phyloP scores from a whole-genome alignment of 371 early-diverging fungal genomes.

The Mucor saturninus region DNA sequence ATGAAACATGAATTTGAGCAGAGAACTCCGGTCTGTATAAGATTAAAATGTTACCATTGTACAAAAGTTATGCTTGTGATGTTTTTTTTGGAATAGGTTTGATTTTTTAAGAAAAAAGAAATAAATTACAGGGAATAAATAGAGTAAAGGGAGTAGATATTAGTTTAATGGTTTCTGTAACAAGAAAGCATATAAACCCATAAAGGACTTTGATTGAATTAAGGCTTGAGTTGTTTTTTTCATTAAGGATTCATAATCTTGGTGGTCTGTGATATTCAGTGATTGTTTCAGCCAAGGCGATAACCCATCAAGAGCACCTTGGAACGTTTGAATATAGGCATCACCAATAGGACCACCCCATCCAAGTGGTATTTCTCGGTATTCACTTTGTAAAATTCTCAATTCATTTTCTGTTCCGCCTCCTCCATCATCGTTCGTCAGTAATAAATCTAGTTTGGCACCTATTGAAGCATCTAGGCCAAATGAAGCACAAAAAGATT shows the following conservation, averaged over 20 bases:
- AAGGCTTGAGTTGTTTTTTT: conserved; percentile 19
- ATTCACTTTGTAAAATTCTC: conserved; percentile 40
- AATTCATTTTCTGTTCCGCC: conserved; percentile 9
- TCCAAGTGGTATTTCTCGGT: conserved; percentile 42
- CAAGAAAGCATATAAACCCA: conserved; percentile 44
- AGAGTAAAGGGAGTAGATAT: not conserved
- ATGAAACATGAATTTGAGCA: not conserved
- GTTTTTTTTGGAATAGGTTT: not conserved
- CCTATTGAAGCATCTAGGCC: conserved; percentile 36
- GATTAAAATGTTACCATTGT: not conserved
- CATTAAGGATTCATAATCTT: conserved; percentile 16
- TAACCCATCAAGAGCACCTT: conserved; percentile 79
- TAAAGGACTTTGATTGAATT: conserved; percentile 34
- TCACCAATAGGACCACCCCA: conserved; percentile 48
- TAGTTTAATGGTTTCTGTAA: conserved; percentile 29
- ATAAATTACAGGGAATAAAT: not conserved
- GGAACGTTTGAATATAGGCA: conserved; percentile 33
- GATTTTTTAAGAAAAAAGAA: too few relatives aligned
- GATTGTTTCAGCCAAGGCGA: conserved; percentile 94
- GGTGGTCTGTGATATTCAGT: conserved; percentile 22
- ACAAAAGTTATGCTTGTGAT: not conserved
- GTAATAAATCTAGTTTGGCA: conserved; percentile 36
- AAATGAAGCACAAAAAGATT: conserved; percentile 31
- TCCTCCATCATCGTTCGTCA: conserved; percentile 21
- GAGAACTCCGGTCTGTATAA: not conserved